phyloP scores from a whole-genome alignment of 495 filamentous ascomycete species.

The Endocarpon pusillum region DNA sequence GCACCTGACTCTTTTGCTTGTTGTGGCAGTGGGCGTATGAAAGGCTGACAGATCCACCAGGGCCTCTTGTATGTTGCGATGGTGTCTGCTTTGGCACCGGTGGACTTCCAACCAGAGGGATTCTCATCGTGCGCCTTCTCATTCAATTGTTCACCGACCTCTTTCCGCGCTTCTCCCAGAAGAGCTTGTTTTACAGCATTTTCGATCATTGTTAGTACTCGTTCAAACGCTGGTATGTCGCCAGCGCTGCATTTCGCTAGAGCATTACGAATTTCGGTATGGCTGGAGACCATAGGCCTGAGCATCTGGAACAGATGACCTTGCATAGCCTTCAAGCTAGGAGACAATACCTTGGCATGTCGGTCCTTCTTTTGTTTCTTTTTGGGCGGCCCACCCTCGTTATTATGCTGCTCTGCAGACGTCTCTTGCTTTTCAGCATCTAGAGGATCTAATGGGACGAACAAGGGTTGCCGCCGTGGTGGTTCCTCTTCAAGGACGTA shows the following conservation, averaged over 20 bases:
- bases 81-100: slow-evolving; percentile 30
- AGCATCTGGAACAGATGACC: slow-evolving; percentile 87
- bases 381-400: slow-evolving; percentile 22
- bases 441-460: slow-evolving; percentile 45
- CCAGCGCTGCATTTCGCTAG: slow-evolving; percentile 48
- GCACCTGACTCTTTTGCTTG: slow-evolving; percentile 74
- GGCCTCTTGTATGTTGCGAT: slow-evolving; percentile 58
- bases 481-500: slow-evolving; percentile 45
- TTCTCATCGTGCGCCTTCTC: slow-evolving; percentile 40
- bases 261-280: slow-evolving; percentile 67
- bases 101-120: slow-evolving; percentile 10
- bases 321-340: slow-evolving; percentile 73
- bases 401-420: slow-evolving; percentile 2
- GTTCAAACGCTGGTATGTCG: slow-evolving; percentile 55
- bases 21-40: slow-evolving; percentile 71
- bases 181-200: slow-evolving; percentile 53
- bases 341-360: slow-evolving; percentile 32
- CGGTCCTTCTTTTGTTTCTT: slow-evolving; percentile 50
- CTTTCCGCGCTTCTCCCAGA: too few species aligned
- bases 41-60: slow-evolving; percentile 88
- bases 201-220: slow-evolving; percentile 50
- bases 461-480: slow-evolving; percentile 53
- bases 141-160: too few species aligned
- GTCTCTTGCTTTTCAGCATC: background rate
- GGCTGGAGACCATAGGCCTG: slow-evolving; percentile 54